Conservation (phyloP, 305 asterid genomes). For the Rubia balearica region DNA sequence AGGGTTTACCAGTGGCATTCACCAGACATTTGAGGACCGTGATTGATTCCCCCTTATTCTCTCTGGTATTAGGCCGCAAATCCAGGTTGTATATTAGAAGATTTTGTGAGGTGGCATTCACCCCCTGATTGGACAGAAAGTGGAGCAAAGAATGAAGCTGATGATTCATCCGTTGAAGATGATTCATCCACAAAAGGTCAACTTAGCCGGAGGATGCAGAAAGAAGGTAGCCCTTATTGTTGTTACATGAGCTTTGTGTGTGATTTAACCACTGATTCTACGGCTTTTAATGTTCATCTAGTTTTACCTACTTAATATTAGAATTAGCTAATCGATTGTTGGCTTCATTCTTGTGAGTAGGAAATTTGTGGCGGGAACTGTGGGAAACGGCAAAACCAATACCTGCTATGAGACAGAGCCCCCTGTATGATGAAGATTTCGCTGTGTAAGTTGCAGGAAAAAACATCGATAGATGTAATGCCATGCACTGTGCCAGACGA, state of each 20-base stretch:
- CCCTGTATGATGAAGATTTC: constrained; percentile 93
- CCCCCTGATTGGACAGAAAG: constrained; percentile 96
- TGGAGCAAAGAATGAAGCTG: constrained; percentile 39
- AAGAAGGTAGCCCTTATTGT: constrained; percentile 60
- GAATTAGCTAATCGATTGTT: constrained; percentile 16
- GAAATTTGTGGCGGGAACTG: constrained; percentile 95
- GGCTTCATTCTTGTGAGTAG: constrained; percentile 33
- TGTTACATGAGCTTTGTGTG: neutral
- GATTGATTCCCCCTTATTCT: constrained; percentile 18
- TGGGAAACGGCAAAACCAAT: constrained; percentile 96
- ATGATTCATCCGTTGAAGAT: constrained; percentile 43
- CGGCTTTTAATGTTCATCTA: neutral
- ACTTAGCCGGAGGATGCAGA: constrained; percentile 94
- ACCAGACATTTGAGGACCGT: constrained; percentile 20
- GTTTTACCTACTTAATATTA: neutral
- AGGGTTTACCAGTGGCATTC: constrained; percentile 12
- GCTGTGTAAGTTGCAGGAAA: constrained; percentile 68
- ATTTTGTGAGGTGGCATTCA: constrained; percentile 98
- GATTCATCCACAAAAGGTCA: constrained; percentile 72
- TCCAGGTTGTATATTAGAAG: constrained; percentile 96
- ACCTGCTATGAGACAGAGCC: constrained; percentile 86
- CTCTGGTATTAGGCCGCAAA: constrained; percentile 81
- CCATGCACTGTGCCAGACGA: neutral
- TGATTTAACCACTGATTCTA: neutral
- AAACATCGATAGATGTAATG: neutral